phyloP scores from a whole-genome alignment of 1,139 yeast genomes.

The Yamadazyma kanchanaburiensis region DNA sequence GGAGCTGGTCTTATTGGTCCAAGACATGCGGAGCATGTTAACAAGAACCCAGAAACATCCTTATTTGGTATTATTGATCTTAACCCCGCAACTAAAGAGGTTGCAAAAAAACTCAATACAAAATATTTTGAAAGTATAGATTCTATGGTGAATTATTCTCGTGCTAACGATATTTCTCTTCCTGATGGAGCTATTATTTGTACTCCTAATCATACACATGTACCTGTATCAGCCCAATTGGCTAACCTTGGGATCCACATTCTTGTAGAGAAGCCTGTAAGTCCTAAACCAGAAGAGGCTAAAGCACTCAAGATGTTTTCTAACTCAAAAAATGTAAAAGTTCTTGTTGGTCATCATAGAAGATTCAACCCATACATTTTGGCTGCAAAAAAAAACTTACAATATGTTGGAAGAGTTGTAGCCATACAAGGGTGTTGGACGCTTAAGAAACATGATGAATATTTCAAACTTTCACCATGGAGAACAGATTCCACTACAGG shows the following conservation, averaged over 20 bases:
- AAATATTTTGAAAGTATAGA: slow-evolving; percentile 25
- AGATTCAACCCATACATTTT: slow-evolving; percentile 38
- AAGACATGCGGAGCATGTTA: slow-evolving; percentile 34
- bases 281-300: slow-evolving; percentile 35
- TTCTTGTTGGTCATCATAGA: slow-evolving; percentile 44
- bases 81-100: slow-evolving; percentile 17
- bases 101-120: slow-evolving; percentile 24
- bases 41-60: slow-evolving; percentile 18
- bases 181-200: slow-evolving; percentile 44
- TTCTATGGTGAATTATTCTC: slow-evolving; percentile 26
- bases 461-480: slow-evolving; percentile 34
- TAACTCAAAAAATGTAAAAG: slow-evolving; percentile 21
- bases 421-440: slow-evolving; percentile 43
- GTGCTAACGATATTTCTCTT: slow-evolving; percentile 17
- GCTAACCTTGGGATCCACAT: slow-evolving; percentile 35
- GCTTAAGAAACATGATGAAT: slow-evolving; percentile 29
- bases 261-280: slow-evolving; percentile 41
- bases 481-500: slow-evolving; percentile 30
- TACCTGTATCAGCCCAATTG: slow-evolving; percentile 29
- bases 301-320: slow-evolving; percentile 28
- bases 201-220: slow-evolving; percentile 43
- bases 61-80: slow-evolving; percentile 38
- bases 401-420: slow-evolving; percentile 27
- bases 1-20: slow-evolving; percentile 43
- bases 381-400: slow-evolving; percentile 29